Evolutionary conservation across 148 eudicot genomes (phyloP), one percentile per base, ranked within the genome.

Genomic region (Rhododendron williamsianum): DNA sequence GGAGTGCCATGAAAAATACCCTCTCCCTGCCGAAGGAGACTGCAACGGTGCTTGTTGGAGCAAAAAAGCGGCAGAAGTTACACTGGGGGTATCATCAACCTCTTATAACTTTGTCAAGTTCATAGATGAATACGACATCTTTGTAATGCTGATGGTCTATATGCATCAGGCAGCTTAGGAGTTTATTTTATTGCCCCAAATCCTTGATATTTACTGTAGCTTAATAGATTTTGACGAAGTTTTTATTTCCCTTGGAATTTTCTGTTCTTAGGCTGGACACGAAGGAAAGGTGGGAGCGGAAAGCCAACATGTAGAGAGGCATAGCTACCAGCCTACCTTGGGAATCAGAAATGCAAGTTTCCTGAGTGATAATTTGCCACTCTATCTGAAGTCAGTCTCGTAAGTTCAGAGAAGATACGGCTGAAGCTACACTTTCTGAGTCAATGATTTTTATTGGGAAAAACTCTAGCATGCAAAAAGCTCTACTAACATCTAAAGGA

Each of bases 231-330:
- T 51, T 82, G 38, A 52, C 51, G 8, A 18, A 35, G 49, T 19
- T 35, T 36, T 60, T 54, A 72, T 19, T 52, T 67, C 54, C 72
- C 45, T 84, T 84, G 78, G 52, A 48, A 52, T 25, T 5, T 19
- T 49, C 35, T 85, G 78, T 52, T 76, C 65, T 73, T 77, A 94
- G 98, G 93, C 92, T 94, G 69, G 96, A 94, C 85, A 84, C 92
- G 0, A 94, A 92, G 88, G 98, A 93, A 84, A 89, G 98, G 84
- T 94, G 96, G 98, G 98, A 94, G 87, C 90, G 95, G 86, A 94
- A 94, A 85, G 92, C 98, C 84, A 94, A 94, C 86, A 94, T 94
- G 98, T 94, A 90, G 89, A 12, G 15, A 12, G 21, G 21, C 0
- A 63, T 30, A 33, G 76, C 38, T 21, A 18, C 49, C 10, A 46